Evolutionary conservation across 352 stramenopile genomes (phyloP).

Genomic region (Sclerospora graminicola): DNA sequence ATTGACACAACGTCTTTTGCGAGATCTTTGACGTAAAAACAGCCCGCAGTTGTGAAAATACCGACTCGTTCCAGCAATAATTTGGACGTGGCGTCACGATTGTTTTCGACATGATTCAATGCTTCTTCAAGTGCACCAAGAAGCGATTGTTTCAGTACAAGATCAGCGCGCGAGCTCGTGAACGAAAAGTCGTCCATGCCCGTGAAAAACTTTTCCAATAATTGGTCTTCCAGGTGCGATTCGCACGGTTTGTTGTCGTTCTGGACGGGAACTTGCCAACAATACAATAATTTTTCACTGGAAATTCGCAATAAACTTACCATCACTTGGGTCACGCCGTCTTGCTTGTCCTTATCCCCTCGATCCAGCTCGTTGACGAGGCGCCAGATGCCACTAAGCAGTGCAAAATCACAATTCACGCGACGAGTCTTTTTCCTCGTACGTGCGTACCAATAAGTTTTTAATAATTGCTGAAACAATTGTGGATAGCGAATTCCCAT

Average conservation of each 20-base stretch:
- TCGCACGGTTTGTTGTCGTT: conserved; percentile 1
- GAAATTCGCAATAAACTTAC: conserved; percentile 21
- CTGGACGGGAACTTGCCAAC: not conserved
- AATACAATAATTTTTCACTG: conserved; percentile 14
- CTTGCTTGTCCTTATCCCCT: conserved; percentile 7
- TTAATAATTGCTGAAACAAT: conserved; percentile 9
- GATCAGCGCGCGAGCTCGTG: conserved; percentile 26
- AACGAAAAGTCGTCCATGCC: conserved; percentile 47
- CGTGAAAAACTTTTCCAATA: conserved; percentile 51
- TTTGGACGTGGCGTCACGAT: too few species aligned
- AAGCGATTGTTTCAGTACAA: conserved; percentile 19
- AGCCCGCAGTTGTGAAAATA: conserved; percentile 25
- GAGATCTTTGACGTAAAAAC: conserved; percentile 38
- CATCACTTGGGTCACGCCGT: conserved; percentile 11
- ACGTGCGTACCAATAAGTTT: not conserved
- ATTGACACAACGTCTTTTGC: conserved; percentile 15
- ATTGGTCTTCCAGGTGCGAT: conserved; percentile 33
- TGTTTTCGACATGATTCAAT: not conserved
- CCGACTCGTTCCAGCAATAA: conserved; percentile 8
- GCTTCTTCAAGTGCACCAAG: conserved; percentile 10
- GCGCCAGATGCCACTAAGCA: conserved; percentile 44
- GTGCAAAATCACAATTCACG: conserved; percentile 48
- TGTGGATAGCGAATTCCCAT: conserved; percentile 25
- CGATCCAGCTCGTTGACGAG: conserved; percentile 34
- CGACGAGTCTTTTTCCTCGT: too few species aligned